phyloP scores from a whole-genome alignment of 2,329 filamentous ascomycete genomes.

The Nannizzia gypsea region DNA sequence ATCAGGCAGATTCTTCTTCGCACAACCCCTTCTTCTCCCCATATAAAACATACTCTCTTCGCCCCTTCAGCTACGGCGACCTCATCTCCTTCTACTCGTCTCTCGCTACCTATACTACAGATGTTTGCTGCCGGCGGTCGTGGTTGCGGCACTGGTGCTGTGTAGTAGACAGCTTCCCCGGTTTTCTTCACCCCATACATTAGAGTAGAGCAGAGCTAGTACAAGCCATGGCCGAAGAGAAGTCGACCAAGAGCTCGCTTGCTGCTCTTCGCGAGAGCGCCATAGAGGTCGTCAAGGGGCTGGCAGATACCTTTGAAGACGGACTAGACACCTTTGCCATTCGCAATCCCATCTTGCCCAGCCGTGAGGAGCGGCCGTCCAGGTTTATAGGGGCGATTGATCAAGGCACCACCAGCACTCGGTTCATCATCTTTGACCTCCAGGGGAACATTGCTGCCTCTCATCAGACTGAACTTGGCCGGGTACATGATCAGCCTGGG shows the following conservation, averaged over 20 bases:
- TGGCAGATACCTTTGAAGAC: neutral
- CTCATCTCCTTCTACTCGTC: neutral
- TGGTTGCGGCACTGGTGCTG: no score
- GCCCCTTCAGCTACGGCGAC: neutral
- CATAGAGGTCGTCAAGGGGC: neutral
- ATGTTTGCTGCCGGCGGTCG: no score
- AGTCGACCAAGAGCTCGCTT: neutral
- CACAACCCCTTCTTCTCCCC: neutral
- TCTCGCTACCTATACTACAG: neutral
- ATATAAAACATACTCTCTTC: neutral
- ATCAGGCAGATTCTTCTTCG: neutral
- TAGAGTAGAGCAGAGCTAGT: neutral
- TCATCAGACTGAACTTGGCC: slow-evolving; percentile 78
- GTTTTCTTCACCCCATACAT: neutral
- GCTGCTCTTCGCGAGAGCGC: slow-evolving; percentile 1
- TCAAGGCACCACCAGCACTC: slow-evolving; percentile 78
- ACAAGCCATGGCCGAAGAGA: neutral
- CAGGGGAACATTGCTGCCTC: slow-evolving; percentile 64
- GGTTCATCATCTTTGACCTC: slow-evolving; percentile 82
- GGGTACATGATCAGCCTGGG: slow-evolving; percentile 76
- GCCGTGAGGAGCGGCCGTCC: neutral
- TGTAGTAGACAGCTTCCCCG: no score
- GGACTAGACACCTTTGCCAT: neutral
- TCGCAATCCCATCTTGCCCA: neutral
- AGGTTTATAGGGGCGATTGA: slow-evolving; percentile 78